Percentiles rank a stretch among this genome's conserved stretches.
These are phyloP conservation scores for Pseudogymnoascus pannorum DNA, from an alignment of 2,329 filamentous ascomycete genomes.

Conservation along the genomic window DNA sequence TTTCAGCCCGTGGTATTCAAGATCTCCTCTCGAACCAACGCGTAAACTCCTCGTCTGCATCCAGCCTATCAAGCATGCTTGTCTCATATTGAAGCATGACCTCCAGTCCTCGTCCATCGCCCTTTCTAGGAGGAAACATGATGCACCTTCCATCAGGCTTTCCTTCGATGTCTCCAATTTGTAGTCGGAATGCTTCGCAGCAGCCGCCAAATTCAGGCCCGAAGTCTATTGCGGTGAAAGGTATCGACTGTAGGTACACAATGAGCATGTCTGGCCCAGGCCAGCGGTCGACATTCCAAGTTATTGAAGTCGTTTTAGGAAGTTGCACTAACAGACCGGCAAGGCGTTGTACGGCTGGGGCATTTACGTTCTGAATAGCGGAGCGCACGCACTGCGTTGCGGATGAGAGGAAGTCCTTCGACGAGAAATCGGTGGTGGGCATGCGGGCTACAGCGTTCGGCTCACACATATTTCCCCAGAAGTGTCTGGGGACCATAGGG, in stretches of 20 bases:
- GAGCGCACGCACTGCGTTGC: not conserved
- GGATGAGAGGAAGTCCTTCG: not conserved
- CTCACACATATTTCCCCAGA: slow-evolving; percentile 8
- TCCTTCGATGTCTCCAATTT: slow-evolving; percentile 6
- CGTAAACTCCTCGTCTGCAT: not conserved
- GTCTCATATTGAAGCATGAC: slow-evolving; percentile 1
- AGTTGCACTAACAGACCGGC: not conserved
- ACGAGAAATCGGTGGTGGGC: not conserved
- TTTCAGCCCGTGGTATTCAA: not conserved
- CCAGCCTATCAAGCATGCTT: not conserved
- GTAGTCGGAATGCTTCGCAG: not conserved
- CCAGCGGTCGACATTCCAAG: slow-evolving; percentile 9
- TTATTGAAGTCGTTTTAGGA: slow-evolving; percentile 2
- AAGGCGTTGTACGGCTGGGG: not conserved
- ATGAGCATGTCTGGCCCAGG: slow-evolving; percentile 10
- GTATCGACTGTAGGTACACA: not conserved
- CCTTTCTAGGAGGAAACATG: not conserved
- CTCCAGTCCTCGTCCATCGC: not conserved
- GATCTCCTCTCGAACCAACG: slow-evolving; percentile 1
- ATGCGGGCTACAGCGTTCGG: slow-evolving; percentile 7
- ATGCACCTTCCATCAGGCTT: slow-evolving; percentile 9
- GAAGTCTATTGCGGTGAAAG: not conserved
- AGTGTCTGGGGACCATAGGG: not conserved
- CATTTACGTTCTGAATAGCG: not conserved
- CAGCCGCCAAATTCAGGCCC: not conserved